These are phyloP conservation scores for Collybia sp. DNA, from an alignment of 768 basidiomycete genomes.

Conservation along the genomic window DNA sequence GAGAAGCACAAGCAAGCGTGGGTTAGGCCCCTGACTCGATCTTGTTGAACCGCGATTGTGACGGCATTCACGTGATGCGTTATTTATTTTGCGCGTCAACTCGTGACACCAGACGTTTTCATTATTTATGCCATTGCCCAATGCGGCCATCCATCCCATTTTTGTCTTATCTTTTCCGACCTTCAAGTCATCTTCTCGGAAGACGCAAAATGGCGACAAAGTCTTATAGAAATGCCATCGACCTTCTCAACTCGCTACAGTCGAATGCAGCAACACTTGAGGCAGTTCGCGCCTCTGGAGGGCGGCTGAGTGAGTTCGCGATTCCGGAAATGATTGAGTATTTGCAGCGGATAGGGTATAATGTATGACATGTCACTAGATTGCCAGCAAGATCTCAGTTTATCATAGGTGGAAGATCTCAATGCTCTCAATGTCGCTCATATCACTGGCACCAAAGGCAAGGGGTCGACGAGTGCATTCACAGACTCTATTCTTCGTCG, in stretches of 20 bases:
- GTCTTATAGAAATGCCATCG: slow-evolving; percentile 71
- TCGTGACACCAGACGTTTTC: too few relatives aligned
- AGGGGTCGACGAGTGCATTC: slow-evolving; percentile 96
- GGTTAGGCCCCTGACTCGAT: too few relatives aligned
- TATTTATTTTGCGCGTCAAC: too few relatives aligned
- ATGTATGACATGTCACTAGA: slow-evolving; percentile 40
- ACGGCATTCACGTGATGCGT: too few relatives aligned
- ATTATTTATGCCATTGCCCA: not conserved
- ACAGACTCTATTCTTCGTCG: slow-evolving; percentile 81
- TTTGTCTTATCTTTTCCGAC: slow-evolving; percentile 9
- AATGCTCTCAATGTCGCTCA: slow-evolving; percentile 91
- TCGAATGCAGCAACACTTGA: slow-evolving; percentile 93
- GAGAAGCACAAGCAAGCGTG: not conserved
- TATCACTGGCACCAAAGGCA: slow-evolving; percentile 97
- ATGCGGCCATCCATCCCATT: slow-evolving; percentile 9
- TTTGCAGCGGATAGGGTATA: slow-evolving; percentile 79
- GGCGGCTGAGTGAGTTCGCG: slow-evolving; percentile 52
- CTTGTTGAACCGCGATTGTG: too few relatives aligned
- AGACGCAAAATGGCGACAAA: slow-evolving; percentile 50
- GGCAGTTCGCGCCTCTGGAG: slow-evolving; percentile 72
- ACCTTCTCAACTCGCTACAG: slow-evolving; percentile 75
- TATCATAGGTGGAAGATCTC: slow-evolving; percentile 46
- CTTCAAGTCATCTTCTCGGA: not conserved
- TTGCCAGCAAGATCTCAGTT: not conserved
- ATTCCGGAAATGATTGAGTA: slow-evolving; percentile 92